Evolutionary conservation across 345 rosid species (phyloP).

Genomic region (Brassica juncea): DNA sequence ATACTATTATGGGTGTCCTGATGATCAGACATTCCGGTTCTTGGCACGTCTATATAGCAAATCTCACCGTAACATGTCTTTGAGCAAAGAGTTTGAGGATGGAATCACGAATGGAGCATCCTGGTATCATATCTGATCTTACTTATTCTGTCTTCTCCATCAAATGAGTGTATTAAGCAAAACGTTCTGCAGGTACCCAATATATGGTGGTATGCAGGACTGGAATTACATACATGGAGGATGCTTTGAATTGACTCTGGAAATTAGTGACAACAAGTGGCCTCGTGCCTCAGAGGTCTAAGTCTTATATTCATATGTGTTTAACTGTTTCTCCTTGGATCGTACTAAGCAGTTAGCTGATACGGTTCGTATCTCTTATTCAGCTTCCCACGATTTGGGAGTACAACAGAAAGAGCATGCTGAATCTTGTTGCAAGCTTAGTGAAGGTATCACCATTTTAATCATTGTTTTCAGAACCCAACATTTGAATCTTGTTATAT

Average conservation of each 20-base stretch:
- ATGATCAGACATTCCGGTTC: constrained; percentile 79
- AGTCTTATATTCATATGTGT: constrained; percentile 17
- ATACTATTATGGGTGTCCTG: constrained; percentile 82
- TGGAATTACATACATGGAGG: constrained; percentile 97
- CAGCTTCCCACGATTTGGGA: constrained; percentile 94
- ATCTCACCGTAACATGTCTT: constrained; percentile 88
- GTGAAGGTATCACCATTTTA: constrained; percentile 58
- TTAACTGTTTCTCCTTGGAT: constrained; percentile 16
- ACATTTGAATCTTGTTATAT: neutral
- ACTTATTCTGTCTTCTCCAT: constrained; percentile 7
- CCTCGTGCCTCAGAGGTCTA: constrained; percentile 79
- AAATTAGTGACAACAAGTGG: constrained; percentile 94
- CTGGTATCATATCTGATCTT: constrained; percentile 54
- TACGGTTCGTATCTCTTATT: constrained; percentile 11
- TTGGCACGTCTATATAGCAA: constrained; percentile 78
- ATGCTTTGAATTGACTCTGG: constrained; percentile 96
- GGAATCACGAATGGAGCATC: constrained; percentile 96
- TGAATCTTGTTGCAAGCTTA: constrained; percentile 82
- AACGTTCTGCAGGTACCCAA: constrained; percentile 75
- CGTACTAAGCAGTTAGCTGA: constrained; percentile 30
- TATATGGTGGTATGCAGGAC: constrained; percentile 99
- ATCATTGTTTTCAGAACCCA: neutral
- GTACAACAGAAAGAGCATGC: constrained; percentile 86
- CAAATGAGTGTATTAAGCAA: constrained; percentile 22
- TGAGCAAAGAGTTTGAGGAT: constrained; percentile 81